Conservation (phyloP, 2,329 filamentous ascomycete genomes). For the Talaromyces albobiverticillius region DNA sequence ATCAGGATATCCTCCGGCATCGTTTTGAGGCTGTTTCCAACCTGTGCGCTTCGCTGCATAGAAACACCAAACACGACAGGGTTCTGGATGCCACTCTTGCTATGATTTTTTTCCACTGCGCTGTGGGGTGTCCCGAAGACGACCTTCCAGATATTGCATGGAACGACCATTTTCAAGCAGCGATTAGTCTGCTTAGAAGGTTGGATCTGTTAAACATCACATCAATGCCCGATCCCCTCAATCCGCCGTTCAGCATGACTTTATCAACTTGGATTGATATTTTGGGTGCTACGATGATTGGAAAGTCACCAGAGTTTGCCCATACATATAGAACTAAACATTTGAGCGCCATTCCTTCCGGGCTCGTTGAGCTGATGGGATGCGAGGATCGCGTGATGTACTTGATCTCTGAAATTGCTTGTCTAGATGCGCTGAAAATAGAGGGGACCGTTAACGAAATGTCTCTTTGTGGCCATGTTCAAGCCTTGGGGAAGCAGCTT, state of each 20-base stretch:
- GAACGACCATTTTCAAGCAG: conserved; percentile 96
- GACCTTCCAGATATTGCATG: conserved; percentile 87
- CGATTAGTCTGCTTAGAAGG: conserved; percentile 77
- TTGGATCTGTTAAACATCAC: conserved; percentile 68
- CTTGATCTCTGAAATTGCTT: conserved; percentile 94
- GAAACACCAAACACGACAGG: conserved; percentile 77
- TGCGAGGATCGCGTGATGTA: conserved; percentile 98
- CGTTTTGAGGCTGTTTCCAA: conserved; percentile 83
- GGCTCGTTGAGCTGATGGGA: conserved; percentile 90
- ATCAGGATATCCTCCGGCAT: conserved; percentile 82
- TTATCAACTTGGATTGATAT: conserved; percentile 91
- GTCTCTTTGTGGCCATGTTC: conserved; percentile 82
- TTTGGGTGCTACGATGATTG: conserved; percentile 87
- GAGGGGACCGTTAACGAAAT: conserved; percentile 78
- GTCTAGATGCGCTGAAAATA: conserved; percentile 82
- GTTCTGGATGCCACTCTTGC: conserved; percentile 90
- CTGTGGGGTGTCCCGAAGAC: conserved; percentile 82
- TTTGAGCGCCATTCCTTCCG: conserved; percentile 62
- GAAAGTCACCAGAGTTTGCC: conserved; percentile 79
- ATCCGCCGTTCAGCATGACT: conserved; percentile 89
- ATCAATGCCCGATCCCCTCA: conserved; percentile 18
- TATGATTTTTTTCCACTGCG: conserved; percentile 95
- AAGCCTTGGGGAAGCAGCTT: conserved; percentile 82
- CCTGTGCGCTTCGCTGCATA: conserved; percentile 76
- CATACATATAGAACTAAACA: conserved; percentile 96